Percentiles rank a stretch among this genome's conserved stretches.
phyloP scores from a whole-genome alignment of 345 rosid genomes.

The Schrenkiella parvula region DNA sequence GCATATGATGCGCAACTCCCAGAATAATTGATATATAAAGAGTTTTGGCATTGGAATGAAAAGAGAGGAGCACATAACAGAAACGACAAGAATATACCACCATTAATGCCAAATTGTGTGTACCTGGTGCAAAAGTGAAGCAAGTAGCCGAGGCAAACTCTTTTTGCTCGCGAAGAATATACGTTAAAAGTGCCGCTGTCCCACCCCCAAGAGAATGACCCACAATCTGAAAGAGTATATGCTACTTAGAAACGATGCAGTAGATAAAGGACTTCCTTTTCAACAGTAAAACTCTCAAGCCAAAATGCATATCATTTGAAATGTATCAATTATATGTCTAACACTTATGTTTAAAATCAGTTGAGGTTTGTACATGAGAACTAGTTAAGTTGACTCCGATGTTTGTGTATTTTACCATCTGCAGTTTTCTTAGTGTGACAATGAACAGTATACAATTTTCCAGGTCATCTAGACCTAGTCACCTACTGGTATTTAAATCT shows the following conservation, averaged over 20 bases:
- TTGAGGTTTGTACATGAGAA: neutral
- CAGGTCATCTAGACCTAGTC: neutral
- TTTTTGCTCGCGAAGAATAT: slow-evolving; percentile 83
- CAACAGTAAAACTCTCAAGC: neutral
- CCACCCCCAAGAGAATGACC: slow-evolving; percentile 99
- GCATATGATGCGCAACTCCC: neutral
- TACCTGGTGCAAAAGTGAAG: slow-evolving; percentile 94
- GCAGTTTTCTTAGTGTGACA: neutral
- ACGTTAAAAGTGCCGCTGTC: slow-evolving; percentile 89
- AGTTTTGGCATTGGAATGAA: neutral
- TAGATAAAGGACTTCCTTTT: neutral
- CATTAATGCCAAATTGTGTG: neutral
- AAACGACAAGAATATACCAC: neutral
- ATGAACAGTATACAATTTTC: neutral
- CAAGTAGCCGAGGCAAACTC: slow-evolving; percentile 79
- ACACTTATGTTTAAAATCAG: neutral
- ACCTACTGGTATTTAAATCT: neutral
- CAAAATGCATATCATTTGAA: neutral
- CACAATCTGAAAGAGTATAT: slow-evolving; percentile 55
- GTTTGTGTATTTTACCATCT: neutral
- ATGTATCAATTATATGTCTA: neutral
- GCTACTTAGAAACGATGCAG: slow-evolving; percentile 2
- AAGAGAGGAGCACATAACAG: neutral
- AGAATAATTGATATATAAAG: neutral
- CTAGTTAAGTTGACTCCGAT: neutral